These are phyloP conservation scores for Juglanconis juglandina DNA, from an alignment of 2,329 filamentous ascomycete genomes.

Conservation along the genomic window DNA sequence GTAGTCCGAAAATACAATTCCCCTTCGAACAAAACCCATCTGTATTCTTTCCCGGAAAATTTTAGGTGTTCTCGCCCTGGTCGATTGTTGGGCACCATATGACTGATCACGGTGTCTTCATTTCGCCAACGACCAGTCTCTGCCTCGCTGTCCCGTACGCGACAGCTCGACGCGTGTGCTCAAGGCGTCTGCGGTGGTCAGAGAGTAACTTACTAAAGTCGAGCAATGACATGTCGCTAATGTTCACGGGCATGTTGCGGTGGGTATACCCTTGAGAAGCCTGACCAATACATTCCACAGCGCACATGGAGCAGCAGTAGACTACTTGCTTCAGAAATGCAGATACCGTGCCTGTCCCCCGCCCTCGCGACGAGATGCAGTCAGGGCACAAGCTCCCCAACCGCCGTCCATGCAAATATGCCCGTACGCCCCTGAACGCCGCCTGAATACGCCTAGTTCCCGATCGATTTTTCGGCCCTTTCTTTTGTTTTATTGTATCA, in stretches of 20 bases:
- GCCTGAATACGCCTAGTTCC: conserved; percentile 7
- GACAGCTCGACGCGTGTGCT: too few species aligned
- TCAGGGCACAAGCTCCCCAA: not conserved
- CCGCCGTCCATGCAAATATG: conserved; percentile 5
- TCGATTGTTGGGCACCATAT: not conserved
- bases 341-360: not conserved
- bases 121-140: too few species aligned
- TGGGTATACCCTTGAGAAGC: not conserved
- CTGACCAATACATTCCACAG: not conserved
- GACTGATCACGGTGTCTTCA: not conserved
- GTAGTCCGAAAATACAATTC: not conserved
- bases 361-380: not conserved
- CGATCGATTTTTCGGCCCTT: not conserved
- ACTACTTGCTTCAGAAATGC: not conserved
- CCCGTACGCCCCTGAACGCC: conserved; percentile 19
- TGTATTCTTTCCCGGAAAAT: too few species aligned
- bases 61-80: not conserved
- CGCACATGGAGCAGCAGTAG: not conserved
- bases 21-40: not conserved
- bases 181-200: too few species aligned
- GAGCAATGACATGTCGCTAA: not conserved
- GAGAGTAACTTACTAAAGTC: not conserved
- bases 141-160: too few species aligned
- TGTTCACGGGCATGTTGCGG: not conserved
- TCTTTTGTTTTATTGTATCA: not conserved